Percentiles rank a stretch among this genome's conserved stretches.
Conservation (phyloP, 2,329 filamentous ascomycete genomes). For the Curvularia sp. region DNA sequence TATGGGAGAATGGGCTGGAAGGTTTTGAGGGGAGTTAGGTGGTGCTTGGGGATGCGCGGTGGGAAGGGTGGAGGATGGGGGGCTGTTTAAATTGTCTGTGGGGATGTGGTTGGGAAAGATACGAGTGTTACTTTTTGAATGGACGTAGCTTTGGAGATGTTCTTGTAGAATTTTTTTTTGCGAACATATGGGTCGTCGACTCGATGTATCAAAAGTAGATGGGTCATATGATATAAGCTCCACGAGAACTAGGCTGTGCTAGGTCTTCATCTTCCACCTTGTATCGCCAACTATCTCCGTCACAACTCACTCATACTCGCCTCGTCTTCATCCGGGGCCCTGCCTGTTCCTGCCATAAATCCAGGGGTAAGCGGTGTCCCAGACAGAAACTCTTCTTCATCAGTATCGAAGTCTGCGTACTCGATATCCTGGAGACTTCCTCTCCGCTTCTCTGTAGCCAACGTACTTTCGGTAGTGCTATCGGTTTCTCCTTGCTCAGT, state of each 20-base stretch:
- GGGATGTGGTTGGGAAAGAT: too few species aligned
- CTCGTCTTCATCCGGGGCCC: constrained; percentile 30
- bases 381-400: constrained; percentile 50
- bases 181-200: too few species aligned
- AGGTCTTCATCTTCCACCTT: neutral
- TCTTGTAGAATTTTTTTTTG: neutral
- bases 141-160: neutral
- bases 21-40: too few species aligned
- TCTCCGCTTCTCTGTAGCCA: constrained; percentile 20
- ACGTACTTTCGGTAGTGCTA: constrained; percentile 3
- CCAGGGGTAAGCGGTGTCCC: constrained; percentile 49
- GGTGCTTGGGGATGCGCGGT: too few species aligned
- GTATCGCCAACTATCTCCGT: neutral
- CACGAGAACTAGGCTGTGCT: too few species aligned
- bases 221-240: neutral
- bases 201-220: neutral
- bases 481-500: constrained; percentile 27
- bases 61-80: too few species aligned
- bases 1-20: too few species aligned
- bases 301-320: constrained; percentile 9
- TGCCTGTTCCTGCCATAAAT: constrained; percentile 35
- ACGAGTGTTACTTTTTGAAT: neutral
- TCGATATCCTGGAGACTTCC: constrained; percentile 29
- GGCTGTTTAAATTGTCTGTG: too few species aligned
- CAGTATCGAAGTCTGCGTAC: constrained; percentile 49